Evolutionary conservation across 805 yeast species (phyloP).

Genomic region (Nakazawaea ishiwadae): DNA sequence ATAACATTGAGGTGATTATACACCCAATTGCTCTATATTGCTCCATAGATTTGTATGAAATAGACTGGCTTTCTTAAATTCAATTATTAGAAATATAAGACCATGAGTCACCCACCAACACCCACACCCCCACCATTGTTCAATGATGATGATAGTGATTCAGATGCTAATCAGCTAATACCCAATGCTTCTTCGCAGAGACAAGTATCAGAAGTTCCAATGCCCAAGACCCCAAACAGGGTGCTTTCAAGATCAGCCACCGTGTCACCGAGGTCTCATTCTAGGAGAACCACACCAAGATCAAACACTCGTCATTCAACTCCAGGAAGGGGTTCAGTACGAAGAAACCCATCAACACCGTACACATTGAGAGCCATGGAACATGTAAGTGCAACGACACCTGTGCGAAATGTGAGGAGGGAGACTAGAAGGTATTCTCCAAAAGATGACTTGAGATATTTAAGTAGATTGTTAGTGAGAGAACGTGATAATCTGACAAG

Average conservation of each 20-base stretch:
- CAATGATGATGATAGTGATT: slow-evolving; percentile 4
- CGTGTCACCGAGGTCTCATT: slow-evolving; percentile 9
- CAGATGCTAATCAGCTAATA: slow-evolving; percentile 6
- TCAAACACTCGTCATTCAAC: slow-evolving; percentile 14
- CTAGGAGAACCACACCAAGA: slow-evolving; percentile 13
- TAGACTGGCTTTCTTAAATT: not conserved
- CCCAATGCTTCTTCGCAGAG: slow-evolving; percentile 9
- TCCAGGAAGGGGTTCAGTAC: slow-evolving; percentile 18
- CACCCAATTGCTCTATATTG: too few species aligned
- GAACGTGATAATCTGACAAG: slow-evolving; percentile 17
- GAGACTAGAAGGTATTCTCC: slow-evolving; percentile 26
- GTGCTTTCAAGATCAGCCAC: slow-evolving; percentile 1
- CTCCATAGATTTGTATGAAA: not conserved
- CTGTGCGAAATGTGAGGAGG: slow-evolving; percentile 13
- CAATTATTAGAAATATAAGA: not conserved
- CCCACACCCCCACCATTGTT: slow-evolving; percentile 7
- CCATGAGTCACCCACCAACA: slow-evolving; percentile 5
- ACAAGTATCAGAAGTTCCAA: slow-evolving; percentile 3
- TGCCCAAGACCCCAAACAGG: slow-evolving; percentile 14
- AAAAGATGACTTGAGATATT: slow-evolving; percentile 22
- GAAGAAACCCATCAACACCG: slow-evolving; percentile 26
- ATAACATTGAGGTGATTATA: too few species aligned
- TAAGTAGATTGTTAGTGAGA: slow-evolving; percentile 25
- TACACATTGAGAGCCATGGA: slow-evolving; percentile 25
- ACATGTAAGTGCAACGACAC: slow-evolving; percentile 20